Evolutionary conservation across 225 moss, liverwort and hornwort genomes (phyloP), one percentile per base, ranked within the genome.

Genomic region (Pleurozium schreberi): DNA sequence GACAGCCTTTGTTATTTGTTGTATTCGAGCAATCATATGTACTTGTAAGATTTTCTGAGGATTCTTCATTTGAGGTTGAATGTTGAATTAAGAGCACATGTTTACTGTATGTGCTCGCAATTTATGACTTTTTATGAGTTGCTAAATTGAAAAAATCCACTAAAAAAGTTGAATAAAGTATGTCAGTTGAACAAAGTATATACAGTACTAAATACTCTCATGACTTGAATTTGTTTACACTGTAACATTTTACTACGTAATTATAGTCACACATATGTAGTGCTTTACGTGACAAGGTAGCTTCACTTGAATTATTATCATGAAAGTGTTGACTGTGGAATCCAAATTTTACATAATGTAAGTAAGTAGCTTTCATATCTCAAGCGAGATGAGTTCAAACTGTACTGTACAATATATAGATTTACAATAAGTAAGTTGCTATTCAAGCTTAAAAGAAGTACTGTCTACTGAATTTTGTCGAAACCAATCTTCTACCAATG

Each of bases 1-100:
- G 75, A 67, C 82, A 91, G 79, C 89, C 14, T 87, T 91, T 86
- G 77, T 71, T 73, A 64, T 82, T 84, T 91, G 69, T 85, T 57
- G 47, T 49, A 62, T 89, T 66, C 66, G 76, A 80, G 55, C 69
- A 52, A 20, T 89, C 50, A 27, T 85, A 12, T 91, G n/a, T n/a
- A 83, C 87, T 12, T 45, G 91, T 79, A 88, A 85, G 82, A 21
- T 60, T 82, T 83, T 85, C 59, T 80, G 33, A 64, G 34, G 80
- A 63, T 75, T 52, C 27, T 59, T 68, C 25, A 38, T 85, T 71
- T 69, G n/a, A 73, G 65, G 73, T 90, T 87, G 75, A 61, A 43
- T 79, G 33, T 69, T 42, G n/a, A 26, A 83, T 55, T 43, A 57
- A 55, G 15, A 49, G 28, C 28, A 57, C 20, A 53, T 33, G 26